Conservation (phyloP, 2,329 filamentous ascomycete species). For the Xylaria sp. region DNA sequence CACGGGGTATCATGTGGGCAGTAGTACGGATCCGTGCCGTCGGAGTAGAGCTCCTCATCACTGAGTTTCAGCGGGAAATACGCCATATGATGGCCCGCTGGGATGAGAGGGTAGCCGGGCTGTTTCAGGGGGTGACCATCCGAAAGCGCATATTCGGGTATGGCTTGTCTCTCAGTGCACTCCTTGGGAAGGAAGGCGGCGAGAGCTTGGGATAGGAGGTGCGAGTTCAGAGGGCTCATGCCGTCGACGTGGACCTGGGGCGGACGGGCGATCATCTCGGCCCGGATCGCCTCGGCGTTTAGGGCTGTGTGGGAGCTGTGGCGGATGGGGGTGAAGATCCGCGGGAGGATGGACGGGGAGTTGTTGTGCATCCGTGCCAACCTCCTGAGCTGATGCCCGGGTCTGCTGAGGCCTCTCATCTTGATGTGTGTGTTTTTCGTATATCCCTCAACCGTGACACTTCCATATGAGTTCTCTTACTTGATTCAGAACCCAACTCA, state of each 20-base stretch:
- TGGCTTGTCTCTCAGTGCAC: slow-evolving; percentile 1
- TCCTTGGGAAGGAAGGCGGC: slow-evolving; percentile 44
- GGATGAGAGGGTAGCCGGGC: slow-evolving; percentile 34
- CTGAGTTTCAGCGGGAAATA: slow-evolving; percentile 74
- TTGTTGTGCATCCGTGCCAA: neutral
- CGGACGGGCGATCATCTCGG: slow-evolving; percentile 26
- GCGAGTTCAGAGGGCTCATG: slow-evolving; percentile 55
- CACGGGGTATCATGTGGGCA: slow-evolving; percentile 65
- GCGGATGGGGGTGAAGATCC: neutral
- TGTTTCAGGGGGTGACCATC: no score
- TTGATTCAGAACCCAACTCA: neutral
- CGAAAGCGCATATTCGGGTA: neutral
- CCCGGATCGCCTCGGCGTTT: slow-evolving; percentile 22
- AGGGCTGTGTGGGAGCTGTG: neutral
- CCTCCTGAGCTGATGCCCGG: slow-evolving; percentile 4
- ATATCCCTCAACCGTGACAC: neutral
- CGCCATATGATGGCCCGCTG: slow-evolving; percentile 72
- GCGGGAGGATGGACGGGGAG: neutral
- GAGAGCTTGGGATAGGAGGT: slow-evolving; percentile 61
- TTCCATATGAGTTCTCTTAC: neutral
- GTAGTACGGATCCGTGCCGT: slow-evolving; percentile 81
- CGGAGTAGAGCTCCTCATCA: slow-evolving; percentile 59
- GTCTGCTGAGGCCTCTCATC: slow-evolving; percentile 9
- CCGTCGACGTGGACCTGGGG: slow-evolving; percentile 24
- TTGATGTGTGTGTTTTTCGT: neutral